Percentiles rank a stretch among this genome's conserved stretches.
These are phyloP conservation scores for Papilionanthe hybrid DNA, from an alignment of 116 monocot species.

Conservation along the genomic window DNA sequence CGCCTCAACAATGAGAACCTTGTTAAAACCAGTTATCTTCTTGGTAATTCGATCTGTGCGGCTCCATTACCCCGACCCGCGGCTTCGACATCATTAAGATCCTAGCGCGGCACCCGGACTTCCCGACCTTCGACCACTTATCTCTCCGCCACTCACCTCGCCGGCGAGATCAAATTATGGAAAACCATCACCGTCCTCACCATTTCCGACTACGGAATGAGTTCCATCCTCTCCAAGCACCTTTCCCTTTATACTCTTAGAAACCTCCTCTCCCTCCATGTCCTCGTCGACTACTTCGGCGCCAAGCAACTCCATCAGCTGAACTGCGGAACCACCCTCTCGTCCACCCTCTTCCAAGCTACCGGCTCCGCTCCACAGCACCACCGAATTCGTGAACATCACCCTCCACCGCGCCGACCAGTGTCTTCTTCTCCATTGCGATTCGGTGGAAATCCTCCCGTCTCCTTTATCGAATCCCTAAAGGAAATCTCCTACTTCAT, in stretches of 20 bases:
- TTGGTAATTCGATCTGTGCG: background rate
- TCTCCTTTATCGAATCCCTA: slow-evolving; percentile 29
- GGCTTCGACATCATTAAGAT: slow-evolving; percentile 19
- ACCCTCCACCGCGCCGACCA: slow-evolving; percentile 6
- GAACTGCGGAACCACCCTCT: background rate
- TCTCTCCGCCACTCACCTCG: slow-evolving; percentile 23
- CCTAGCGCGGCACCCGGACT: slow-evolving; percentile 17
- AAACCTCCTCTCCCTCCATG: slow-evolving; percentile 15
- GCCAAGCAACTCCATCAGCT: slow-evolving; percentile 14
- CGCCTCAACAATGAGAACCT: no score
- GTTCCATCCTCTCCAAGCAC: slow-evolving; percentile 2
- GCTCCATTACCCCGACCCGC: background rate
- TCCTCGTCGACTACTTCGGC: slow-evolving; percentile 14
- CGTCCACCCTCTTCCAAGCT: slow-evolving; percentile 13
- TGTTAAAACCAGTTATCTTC: no score
- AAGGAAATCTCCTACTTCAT: slow-evolving; percentile 27
- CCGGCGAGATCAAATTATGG: slow-evolving; percentile 8
- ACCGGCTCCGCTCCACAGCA: slow-evolving; percentile 13
- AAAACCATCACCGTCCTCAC: slow-evolving; percentile 12
- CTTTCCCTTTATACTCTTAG: background rate
- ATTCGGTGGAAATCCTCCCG: background rate
- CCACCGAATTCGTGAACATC: slow-evolving; percentile 23
- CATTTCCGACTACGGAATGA: slow-evolving; percentile 12
- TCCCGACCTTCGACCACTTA: slow-evolving; percentile 30
- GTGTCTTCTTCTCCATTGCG: slow-evolving; percentile 1